Base-by-base conservation (phyloP, 164 flowering plant genomes). In the Amborella trichopoda region DNA sequence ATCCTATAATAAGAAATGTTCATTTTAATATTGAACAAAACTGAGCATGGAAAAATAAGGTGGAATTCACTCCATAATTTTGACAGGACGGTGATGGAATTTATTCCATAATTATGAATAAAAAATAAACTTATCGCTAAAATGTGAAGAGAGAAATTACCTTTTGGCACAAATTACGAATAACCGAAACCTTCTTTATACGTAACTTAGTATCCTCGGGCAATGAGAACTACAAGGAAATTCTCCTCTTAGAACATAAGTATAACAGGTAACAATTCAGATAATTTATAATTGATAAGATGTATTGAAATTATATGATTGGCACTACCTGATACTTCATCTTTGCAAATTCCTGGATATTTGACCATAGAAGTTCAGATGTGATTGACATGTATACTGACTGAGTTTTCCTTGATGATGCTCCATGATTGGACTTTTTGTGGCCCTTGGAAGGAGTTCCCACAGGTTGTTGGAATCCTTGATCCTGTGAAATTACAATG, bases 91-190 rank as follows among this genome's bases (percentile, higher is more conserved):
- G n/a, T 32, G n/a, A 32, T 2, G 36, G 36, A 11, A 32, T 32
- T 11, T n/a, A 32, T 32, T n/a, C 34, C 9, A 30, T 8, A 14
- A 30, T 30, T 14, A 30, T 14, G 14, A 30, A 8, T 14, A 9
- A 30, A 30, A 30, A 30, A 30, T 14, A n/a, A 37, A 37, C 5
- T 1, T 10, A 37, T 1, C n/a, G 36, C 13, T n/a, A 32, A 32
- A 32, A 2, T 11, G 11, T 2, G n/a, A 11, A 1, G n/a, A 32
- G 11, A n/a, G 49, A 55, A 52, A 3, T 56, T 61, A 93, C 99
- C 97, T 93, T 93, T 47, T 74, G 93, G 66, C 94, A 85, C 39
- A 93, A 68, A 53, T 93, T 93, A 46, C 99, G 94, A 17, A 93
- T 53, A 33, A 76, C 87, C 46, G 95, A 70, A 59, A 83, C 62